Evolutionary conservation across 2,329 filamentous ascomycete genomes (phyloP).

Genomic region (Metarhizium album): DNA sequence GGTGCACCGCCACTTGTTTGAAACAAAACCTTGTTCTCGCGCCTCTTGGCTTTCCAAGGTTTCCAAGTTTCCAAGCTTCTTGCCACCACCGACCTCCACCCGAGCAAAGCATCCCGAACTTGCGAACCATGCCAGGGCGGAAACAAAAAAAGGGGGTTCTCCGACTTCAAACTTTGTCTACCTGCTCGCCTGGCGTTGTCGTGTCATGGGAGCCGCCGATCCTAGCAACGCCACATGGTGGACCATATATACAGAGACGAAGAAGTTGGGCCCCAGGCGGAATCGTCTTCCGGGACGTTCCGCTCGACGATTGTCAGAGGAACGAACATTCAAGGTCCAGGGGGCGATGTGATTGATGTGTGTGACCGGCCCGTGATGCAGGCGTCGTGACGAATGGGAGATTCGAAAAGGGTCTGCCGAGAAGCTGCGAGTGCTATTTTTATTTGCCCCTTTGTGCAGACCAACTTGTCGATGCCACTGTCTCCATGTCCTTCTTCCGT

Average conservation of each 20-base stretch:
- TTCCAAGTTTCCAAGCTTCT: background rate
- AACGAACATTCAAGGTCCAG: background rate
- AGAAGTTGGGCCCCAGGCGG: background rate
- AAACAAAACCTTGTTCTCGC: background rate
- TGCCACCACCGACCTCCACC: background rate
- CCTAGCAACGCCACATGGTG: background rate
- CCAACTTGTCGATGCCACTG: background rate
- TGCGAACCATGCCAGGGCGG: too few species aligned
- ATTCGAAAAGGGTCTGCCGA: background rate
- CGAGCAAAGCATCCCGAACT: too few species aligned
- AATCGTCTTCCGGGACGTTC: background rate
- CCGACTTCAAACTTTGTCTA: too few species aligned
- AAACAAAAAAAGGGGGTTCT: too few species aligned
- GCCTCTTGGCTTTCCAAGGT: background rate
- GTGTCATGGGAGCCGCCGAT: constrained; percentile 2
- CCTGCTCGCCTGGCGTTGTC: background rate
- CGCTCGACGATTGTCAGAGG: background rate
- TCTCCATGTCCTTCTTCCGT: background rate
- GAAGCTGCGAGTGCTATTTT: background rate
- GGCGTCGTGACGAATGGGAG: background rate
- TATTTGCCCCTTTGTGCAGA: background rate
- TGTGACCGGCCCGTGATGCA: background rate
- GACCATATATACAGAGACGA: too few species aligned
- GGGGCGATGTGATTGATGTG: background rate
- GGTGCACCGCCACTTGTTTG: constrained; percentile 10